A percentile compares a stretch with the other conserved stretches of the same genome.
Conservation (phyloP, 192 early-diverging fungal species). For the Podila horticola region DNA sequence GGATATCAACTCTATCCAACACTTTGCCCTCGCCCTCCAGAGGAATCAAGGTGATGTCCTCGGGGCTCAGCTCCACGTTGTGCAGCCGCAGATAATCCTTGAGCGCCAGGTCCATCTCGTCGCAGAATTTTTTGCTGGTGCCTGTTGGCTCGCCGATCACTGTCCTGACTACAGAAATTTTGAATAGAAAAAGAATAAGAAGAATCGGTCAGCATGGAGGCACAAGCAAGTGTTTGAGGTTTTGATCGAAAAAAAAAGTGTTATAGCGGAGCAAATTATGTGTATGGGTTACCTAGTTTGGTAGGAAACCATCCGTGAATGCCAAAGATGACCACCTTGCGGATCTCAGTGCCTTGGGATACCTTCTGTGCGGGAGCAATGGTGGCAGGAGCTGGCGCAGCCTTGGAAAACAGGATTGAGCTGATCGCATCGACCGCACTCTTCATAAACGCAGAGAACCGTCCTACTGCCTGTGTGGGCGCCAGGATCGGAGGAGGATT, state of each 20-base stretch:
- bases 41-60: slow-evolving; percentile 79
- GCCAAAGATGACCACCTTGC: slow-evolving; percentile 80
- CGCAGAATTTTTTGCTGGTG: slow-evolving; percentile 88
- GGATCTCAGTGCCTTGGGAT: slow-evolving; percentile 47
- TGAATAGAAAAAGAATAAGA: not conserved
- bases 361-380: not conserved
- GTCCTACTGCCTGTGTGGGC: not conserved
- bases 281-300: slow-evolving; percentile 47
- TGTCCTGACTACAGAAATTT: slow-evolving; percentile 50
- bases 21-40: slow-evolving; percentile 94
- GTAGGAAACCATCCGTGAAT: slow-evolving; percentile 95
- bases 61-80: slow-evolving; percentile 56
- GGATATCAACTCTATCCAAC: slow-evolving; percentile 83
- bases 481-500: not conserved
- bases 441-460: slow-evolving; percentile 3
- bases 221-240: no score
- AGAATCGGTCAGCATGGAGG: not conserved
- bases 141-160: slow-evolving; percentile 95
- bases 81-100: slow-evolving; percentile 63
- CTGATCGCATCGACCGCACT: slow-evolving; percentile 12
- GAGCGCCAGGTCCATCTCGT: slow-evolving; percentile 84
- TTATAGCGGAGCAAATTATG: no score
- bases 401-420: slow-evolving; percentile 3
- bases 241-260: no score
- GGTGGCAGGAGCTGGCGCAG: not conserved